Evolutionary conservation across 306 rosid species (phyloP).

Genomic region (Cyclanthera cordifolia): DNA sequence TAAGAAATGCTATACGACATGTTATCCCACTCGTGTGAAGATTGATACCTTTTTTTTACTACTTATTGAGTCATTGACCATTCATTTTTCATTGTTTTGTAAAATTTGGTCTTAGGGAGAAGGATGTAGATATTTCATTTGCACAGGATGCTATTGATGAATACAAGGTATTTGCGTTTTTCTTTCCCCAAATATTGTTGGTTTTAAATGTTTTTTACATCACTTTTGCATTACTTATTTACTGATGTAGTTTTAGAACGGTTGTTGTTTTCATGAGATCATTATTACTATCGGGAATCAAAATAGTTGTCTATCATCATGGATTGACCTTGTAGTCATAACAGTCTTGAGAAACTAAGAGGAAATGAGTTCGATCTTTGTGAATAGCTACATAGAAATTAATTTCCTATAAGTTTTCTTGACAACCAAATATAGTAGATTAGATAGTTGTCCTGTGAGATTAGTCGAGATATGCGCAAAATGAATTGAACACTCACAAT

Average conservation of each 20-base stretch:
- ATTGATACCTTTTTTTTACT: background rate
- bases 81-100: conserved; percentile 17
- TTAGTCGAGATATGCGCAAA: too few relatives aligned
- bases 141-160: conserved; percentile 94
- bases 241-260: conserved; percentile 6
- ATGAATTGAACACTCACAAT: too few relatives aligned
- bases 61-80: conserved; percentile 14
- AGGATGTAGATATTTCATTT: conserved; percentile 82
- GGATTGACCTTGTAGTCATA: too few relatives aligned
- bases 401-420: too few relatives aligned
- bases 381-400: too few relatives aligned
- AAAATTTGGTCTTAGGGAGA: conserved; percentile 59
- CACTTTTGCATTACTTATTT: background rate
- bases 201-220: background rate
- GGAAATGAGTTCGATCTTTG: too few relatives aligned
- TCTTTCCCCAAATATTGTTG: background rate
- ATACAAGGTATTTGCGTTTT: conserved; percentile 53
- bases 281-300: background rate
- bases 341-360: too few relatives aligned
- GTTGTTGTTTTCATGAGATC: background rate
- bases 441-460: too few relatives aligned
- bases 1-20: conserved; percentile 6
- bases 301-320: background rate
- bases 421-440: too few relatives aligned
- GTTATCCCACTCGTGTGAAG: background rate